phyloP scores from a whole-genome alignment of 352 stramenopile species.

The Elongisporangium prolatum region DNA sequence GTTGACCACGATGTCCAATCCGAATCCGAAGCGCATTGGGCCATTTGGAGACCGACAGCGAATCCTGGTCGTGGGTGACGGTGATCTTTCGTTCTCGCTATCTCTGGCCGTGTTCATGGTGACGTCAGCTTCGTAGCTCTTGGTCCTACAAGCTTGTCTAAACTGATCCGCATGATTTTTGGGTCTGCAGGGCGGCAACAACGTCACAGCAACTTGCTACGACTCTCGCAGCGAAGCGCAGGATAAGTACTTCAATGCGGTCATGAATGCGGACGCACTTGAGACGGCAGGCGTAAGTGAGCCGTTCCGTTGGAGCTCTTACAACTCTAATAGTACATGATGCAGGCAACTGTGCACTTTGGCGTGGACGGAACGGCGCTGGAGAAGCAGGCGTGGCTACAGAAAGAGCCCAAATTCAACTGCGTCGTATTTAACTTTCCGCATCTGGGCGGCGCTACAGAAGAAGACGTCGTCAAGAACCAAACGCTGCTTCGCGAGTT shows the following conservation, averaged over 20 bases:
- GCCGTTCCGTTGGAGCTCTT: not conserved
- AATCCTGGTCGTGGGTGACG: slow-evolving; percentile 82
- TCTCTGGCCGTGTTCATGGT: slow-evolving; percentile 72
- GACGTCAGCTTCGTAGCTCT: not conserved
- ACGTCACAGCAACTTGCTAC: slow-evolving; percentile 71
- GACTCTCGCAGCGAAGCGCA: slow-evolving; percentile 64
- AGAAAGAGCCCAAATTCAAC: slow-evolving; percentile 43
- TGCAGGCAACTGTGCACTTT: slow-evolving; percentile 57
- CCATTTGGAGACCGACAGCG: slow-evolving; percentile 69
- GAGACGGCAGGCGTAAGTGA: slow-evolving; percentile 55
- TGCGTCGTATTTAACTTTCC: slow-evolving; percentile 85
- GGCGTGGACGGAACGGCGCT: slow-evolving; percentile 65
- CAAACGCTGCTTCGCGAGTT: slow-evolving; percentile 70
- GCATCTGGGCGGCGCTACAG: slow-evolving; percentile 74
- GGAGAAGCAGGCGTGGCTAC: slow-evolving; percentile 50
- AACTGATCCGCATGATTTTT: slow-evolving; percentile 2
- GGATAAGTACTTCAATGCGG: slow-evolving; percentile 65
- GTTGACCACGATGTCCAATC: slow-evolving; percentile 66
- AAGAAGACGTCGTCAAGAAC: slow-evolving; percentile 82
- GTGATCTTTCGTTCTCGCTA: slow-evolving; percentile 81
- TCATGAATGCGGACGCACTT: slow-evolving; percentile 66
- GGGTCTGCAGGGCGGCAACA: slow-evolving; percentile 40
- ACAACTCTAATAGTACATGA: not conserved
- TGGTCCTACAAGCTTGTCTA: slow-evolving; percentile 1
- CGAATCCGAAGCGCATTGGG: slow-evolving; percentile 78